A percentile compares a stretch with the other conserved stretches of the same genome.
These are phyloP conservation scores for Candida tetrigidarum DNA, from an alignment of 1,139 yeast species.

Conservation along the genomic window DNA sequence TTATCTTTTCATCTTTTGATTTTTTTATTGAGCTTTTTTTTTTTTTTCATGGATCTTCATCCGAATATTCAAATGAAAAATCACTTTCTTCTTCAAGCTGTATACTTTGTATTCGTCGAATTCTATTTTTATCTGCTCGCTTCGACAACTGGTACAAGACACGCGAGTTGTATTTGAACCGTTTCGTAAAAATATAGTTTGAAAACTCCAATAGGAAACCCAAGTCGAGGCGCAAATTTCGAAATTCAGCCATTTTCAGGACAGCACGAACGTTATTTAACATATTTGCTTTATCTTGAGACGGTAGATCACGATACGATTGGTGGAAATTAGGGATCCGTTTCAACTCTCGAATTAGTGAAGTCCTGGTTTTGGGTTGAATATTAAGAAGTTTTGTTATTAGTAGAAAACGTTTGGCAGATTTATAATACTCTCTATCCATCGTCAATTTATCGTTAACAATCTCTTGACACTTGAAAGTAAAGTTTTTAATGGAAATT, in stretches of 20 bases:
- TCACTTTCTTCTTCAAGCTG: constrained; percentile 5
- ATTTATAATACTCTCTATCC: constrained; percentile 11
- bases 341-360: constrained; percentile 6
- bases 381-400: constrained; percentile 12
- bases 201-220: constrained; percentile 10
- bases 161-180: constrained; percentile 12
- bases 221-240: neutral
- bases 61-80: neutral
- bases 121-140: constrained; percentile 1
- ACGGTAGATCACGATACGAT: constrained; percentile 38
- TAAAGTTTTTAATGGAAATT: constrained; percentile 8
- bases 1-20: neutral
- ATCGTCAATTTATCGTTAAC: constrained; percentile 9
- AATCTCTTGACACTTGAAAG: constrained; percentile 12
- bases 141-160: constrained; percentile 4
- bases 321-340: constrained; percentile 18
- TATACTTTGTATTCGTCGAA: neutral
- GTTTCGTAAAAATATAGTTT: constrained; percentile 12
- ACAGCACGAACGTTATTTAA: constrained; percentile 14
- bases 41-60: neutral
- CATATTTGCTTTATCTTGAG: constrained; percentile 40
- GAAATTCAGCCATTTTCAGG: neutral
- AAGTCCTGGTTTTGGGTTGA: constrained; percentile 3
- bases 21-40: no score
- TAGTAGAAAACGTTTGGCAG: constrained; percentile 11